Conservation (phyloP, 306 rosid species). For the Quercus ilex region DNA sequence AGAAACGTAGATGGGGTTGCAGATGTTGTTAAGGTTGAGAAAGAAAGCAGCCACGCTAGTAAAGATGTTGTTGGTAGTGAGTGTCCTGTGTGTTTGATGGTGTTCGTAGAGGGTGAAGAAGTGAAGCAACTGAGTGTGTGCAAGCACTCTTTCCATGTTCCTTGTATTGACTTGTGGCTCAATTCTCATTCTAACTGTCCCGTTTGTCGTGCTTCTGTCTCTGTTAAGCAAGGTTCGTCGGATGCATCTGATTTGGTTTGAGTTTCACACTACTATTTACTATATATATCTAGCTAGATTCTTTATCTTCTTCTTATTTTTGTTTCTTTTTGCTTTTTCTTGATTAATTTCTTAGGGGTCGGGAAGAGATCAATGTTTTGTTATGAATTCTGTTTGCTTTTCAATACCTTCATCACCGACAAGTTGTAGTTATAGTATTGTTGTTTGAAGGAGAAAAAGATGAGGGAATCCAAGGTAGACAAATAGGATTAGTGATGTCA, state of each 20-base stretch:
- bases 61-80: slow-evolving; percentile 51
- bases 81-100: slow-evolving; percentile 80
- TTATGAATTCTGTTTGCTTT: neutral
- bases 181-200: slow-evolving; percentile 65
- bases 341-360: neutral
- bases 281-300: neutral
- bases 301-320: neutral
- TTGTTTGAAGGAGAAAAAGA: neutral
- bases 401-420: neutral
- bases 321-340: neutral
- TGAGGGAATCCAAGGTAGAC: neutral
- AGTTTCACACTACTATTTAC: slow-evolving; percentile 34
- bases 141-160: slow-evolving; percentile 64
- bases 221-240: slow-evolving; percentile 36
- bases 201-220: slow-evolving; percentile 57
- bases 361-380: neutral
- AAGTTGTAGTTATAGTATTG: neutral
- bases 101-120: slow-evolving; percentile 61
- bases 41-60: slow-evolving; percentile 27
- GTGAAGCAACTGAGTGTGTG: slow-evolving; percentile 56
- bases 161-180: slow-evolving; percentile 72
- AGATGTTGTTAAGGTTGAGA: slow-evolving; percentile 36
- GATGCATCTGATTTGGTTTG: slow-evolving; percentile 52
- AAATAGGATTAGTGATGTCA: neutral
- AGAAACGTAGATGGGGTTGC: slow-evolving; percentile 7